Evolutionary conservation across 2,329 filamentous ascomycete species (phyloP), one percentile per base, ranked within the genome.

Genomic region (Whalleya microplaca): DNA sequence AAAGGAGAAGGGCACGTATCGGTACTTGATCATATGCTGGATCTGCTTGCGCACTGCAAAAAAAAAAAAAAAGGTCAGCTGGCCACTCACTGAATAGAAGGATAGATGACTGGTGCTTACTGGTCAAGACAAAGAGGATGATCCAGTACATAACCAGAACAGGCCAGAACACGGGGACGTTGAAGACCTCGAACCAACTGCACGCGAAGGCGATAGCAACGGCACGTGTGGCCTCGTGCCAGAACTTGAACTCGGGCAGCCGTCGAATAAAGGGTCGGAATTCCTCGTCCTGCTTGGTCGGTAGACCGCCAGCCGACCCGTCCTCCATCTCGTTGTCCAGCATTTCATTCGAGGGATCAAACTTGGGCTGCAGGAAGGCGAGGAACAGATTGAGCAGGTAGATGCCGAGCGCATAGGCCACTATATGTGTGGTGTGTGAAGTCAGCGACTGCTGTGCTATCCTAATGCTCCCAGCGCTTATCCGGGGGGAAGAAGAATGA

Each of bases 1-100:
- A 64, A 96, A 86, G 41, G 91, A 88, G 79, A 97, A 96, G 41
- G 93, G 92, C 27, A 96, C 92, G 73, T 96, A 99, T 78, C 94
- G 91, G 81, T 98, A 99, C 82, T 98, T 99, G 84, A 99, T 94
- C 95, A 99, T 99, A 80, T 98, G 95, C 80, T 99, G 95, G 68
- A 99, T 99, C 80, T 99, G 95, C 82, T 95, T 91, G 77, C 95
- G 87, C 95, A 99, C 92, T 96, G 67, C 27, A 9, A 20, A n/a
- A 43, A 43, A 12, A 32, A 19, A 9, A 20, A n/a, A 43, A 43
- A 12, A 32, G 20, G 21, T 59, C 48, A 62, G 62, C 47, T 48
- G 43, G 46, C 45, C 50, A 21, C 19, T 42, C 12, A 20, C 21
- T 18, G 29, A 4, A n/a, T 10, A 21, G n/a, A n/a, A 19, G 52